Conservation (phyloP, 768 basidiomycete genomes). For the Cystobasidium onofrii region DNA sequence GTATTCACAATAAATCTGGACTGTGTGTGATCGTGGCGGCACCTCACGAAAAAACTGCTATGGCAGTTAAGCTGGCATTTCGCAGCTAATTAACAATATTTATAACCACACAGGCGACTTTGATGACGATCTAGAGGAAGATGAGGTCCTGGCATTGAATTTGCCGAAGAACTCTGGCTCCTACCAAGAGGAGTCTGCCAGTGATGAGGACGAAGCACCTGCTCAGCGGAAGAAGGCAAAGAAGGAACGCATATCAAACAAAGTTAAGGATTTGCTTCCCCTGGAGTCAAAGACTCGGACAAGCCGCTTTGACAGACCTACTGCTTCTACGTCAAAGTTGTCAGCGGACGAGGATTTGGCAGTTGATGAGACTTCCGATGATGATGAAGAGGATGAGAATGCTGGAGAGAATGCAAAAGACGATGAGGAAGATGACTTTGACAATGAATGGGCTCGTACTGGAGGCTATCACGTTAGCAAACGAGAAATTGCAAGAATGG, state of each 20-base stretch:
- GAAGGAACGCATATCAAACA: background rate
- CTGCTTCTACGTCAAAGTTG: background rate
- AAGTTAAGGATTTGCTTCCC: conserved; percentile 7
- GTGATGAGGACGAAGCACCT: background rate
- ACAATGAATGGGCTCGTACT: conserved; percentile 13
- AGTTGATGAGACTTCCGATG: background rate
- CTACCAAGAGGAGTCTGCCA: background rate
- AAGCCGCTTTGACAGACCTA: background rate
- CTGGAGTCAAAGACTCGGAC: conserved; percentile 18
- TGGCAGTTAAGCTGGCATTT: background rate
- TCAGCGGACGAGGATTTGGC: background rate
- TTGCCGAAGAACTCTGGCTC: background rate
- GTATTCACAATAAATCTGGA: background rate
- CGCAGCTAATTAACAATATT: background rate
- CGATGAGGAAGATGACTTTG: conserved; percentile 4
- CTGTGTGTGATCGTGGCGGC: background rate
- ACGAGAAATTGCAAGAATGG: conserved; percentile 24
- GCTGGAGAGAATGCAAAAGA: background rate
- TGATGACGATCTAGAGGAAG: conserved; percentile 17
- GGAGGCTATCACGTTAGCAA: conserved; percentile 20
- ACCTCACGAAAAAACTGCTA: background rate
- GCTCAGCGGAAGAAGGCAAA: background rate
- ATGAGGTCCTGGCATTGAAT: conserved; percentile 15
- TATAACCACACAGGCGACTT: background rate
- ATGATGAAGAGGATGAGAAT: background rate